Base-by-base conservation (phyloP, 331 rosid genomes). In the Rhamnella rubrinervis region DNA sequence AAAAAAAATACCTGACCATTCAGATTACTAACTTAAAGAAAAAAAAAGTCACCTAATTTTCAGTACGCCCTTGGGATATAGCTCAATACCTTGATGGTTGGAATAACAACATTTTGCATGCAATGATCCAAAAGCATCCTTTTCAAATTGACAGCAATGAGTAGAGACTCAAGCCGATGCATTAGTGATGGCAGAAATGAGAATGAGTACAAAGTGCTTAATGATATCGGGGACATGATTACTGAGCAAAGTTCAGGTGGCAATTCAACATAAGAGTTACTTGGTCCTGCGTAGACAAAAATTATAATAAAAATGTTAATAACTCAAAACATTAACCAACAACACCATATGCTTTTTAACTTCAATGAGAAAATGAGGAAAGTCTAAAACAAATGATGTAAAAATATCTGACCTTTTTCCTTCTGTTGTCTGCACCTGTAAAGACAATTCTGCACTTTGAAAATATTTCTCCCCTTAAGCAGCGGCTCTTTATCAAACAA, bases 191-290 rank as follows among this genome's bases (percentile, higher is more conserved):
- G 98, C 68, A 84, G 59, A 69, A 82, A 86, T 7, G 97, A 84
- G 68, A 82, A 90, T 5, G 97, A 72, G 78, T 85, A 83, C 38
- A 88, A 44, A 4, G 73, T 84, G 41, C 44, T 57, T 38, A 78
- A 19, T 12, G 90, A 73, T 65, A 90, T 67, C 0, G 98, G 96
- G 15, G 97, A 85, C 95, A 93, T 82, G 52, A 88, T 64, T 14
- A 90, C 68, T 60, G 8, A 51, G 51, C 98, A 93, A 11, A 93
- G 82, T 51, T 90, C 98, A 0, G 96, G 97, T 16, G 98, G 98
- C 71, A 93, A 68, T 69, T 93, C 92, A 56, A 88, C 92, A 63
- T 66, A 70, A 7, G 4, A 25, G 66, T 71, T 75, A 55, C 78
- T 68, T n/a, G 82, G 68, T 71, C 82, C 95, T 90, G 89, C 72